Conservation (phyloP, 495 filamentous ascomycete species). For the Penicillium waksmanii region DNA sequence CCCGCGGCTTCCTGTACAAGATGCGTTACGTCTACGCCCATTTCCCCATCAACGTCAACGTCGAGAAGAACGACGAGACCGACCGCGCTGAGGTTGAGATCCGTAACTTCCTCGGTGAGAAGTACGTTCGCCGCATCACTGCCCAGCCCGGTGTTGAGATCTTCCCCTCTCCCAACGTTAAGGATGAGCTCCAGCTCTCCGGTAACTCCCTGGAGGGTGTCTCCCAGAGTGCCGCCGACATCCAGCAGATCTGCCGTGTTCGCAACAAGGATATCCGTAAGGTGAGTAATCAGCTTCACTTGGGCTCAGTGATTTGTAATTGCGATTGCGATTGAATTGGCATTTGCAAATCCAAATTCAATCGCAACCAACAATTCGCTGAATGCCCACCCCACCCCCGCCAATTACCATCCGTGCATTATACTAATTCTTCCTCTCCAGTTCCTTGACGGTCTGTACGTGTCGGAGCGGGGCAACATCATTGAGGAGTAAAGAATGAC, state of each 20-base stretch:
- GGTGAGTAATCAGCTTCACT: slow-evolving; percentile 51
- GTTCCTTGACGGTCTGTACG: slow-evolving; percentile 99
- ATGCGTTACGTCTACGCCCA: slow-evolving; percentile 99
- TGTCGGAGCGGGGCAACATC: slow-evolving; percentile 96
- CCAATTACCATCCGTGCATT: background rate
- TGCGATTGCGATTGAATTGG: too few species aligned
- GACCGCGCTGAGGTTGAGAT: slow-evolving; percentile 92
- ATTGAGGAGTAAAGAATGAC: slow-evolving; percentile 63
- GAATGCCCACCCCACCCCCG: background rate
- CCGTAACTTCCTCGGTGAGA: slow-evolving; percentile 99
- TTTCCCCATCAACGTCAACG: slow-evolving; percentile 99
- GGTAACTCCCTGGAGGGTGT: slow-evolving; percentile 97
- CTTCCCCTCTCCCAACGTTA: slow-evolving; percentile 83
- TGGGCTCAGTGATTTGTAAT: too few species aligned
- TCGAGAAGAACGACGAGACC: slow-evolving; percentile 94
- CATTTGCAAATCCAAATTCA: too few species aligned
- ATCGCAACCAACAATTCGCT: too few species aligned
- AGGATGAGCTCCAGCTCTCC: slow-evolving; percentile 91
- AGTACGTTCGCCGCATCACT: slow-evolving; percentile 90
- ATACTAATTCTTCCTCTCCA: slow-evolving; percentile 41
- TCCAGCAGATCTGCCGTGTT: slow-evolving; percentile 98
- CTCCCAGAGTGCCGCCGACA: slow-evolving; percentile 96
- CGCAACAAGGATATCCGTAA: slow-evolving; percentile 99
- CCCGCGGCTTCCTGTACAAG: slow-evolving; percentile 99
- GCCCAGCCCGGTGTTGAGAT: slow-evolving; percentile 91